Evolutionary conservation across 2,329 filamentous ascomycete genomes (phyloP).

Genomic region (Fusarium torulosum): DNA sequence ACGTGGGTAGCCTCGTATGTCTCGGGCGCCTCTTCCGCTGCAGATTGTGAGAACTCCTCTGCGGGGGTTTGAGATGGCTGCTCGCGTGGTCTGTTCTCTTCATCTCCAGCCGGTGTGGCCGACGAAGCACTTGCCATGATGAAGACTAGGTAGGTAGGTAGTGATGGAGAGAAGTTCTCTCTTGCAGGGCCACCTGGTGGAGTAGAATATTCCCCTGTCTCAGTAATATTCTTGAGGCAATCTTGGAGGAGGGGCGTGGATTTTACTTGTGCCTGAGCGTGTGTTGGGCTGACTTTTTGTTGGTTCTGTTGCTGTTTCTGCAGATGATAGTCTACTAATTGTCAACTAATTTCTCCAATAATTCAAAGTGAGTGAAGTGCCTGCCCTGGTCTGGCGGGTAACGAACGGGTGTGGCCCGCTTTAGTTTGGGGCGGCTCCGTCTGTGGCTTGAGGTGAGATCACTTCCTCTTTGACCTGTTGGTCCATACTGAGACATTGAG

Average conservation of each 20-base stretch:
- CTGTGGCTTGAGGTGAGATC: constrained; percentile 30
- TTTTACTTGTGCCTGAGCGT: constrained; percentile 8
- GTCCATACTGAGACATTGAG: neutral
- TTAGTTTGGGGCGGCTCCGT: constrained; percentile 24
- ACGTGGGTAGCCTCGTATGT: constrained; percentile 88
- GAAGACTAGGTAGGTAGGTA: neutral
- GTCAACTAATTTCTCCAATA: constrained; percentile 35
- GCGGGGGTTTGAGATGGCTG: constrained; percentile 11
- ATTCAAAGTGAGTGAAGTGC: constrained; percentile 20
- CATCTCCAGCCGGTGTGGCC: constrained; percentile 40
- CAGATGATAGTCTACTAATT: constrained; percentile 1
- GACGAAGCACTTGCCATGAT: constrained; percentile 47
- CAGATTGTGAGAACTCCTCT: constrained; percentile 35
- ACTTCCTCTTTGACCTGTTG: neutral
- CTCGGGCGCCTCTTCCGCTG: constrained; percentile 56
- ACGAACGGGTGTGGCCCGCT: no score
- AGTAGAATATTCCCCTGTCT: constrained; percentile 13
- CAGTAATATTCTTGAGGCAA: neutral
- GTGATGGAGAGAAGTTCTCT: neutral
- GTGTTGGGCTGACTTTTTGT: constrained; percentile 12
- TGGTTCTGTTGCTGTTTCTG: constrained; percentile 22
- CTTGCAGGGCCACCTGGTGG: constrained; percentile 15
- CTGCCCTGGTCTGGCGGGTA: constrained; percentile 18
- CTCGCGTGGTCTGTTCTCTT: constrained; percentile 27
- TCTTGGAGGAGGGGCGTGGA: constrained; percentile 10